Evolutionary conservation across 108 stramenopile species (phyloP).

Genomic region (Nitzschia sp.): DNA sequence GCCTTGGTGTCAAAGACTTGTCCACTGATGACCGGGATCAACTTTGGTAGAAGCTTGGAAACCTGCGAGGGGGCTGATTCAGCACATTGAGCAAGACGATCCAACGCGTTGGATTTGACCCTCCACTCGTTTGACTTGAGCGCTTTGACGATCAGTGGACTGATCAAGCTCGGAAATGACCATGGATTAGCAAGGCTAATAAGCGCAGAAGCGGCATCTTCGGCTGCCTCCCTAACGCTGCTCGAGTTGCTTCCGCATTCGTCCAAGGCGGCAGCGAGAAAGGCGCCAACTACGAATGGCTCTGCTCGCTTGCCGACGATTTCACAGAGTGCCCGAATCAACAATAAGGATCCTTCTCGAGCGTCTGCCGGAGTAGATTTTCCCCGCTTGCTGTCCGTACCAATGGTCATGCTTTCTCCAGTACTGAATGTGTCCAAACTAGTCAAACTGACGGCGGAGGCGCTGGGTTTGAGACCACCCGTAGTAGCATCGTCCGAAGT

Average conservation of each 20-base stretch:
- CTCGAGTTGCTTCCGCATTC: slow-evolving; percentile 72
- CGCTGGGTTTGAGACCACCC: slow-evolving; percentile 75
- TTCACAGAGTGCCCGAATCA: slow-evolving; percentile 83
- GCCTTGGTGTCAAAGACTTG: slow-evolving; percentile 95
- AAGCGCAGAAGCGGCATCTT: slow-evolving; percentile 70
- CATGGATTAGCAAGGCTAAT: slow-evolving; percentile 65
- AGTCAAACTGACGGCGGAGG: slow-evolving; percentile 65
- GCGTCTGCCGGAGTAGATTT: slow-evolving; percentile 80
- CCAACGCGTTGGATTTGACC: slow-evolving; percentile 78
- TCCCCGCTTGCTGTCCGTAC: slow-evolving; percentile 74
- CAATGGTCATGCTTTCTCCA: slow-evolving; percentile 39
- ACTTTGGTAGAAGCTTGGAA: slow-evolving; percentile 70
- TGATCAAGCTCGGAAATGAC: slow-evolving; percentile 61
- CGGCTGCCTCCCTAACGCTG: slow-evolving; percentile 76
- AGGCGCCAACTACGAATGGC: slow-evolving; percentile 77
- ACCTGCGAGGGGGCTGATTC: slow-evolving; percentile 58
- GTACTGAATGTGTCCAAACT: slow-evolving; percentile 51
- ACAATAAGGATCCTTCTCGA: slow-evolving; percentile 72
- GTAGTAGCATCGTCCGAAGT: slow-evolving; percentile 36
- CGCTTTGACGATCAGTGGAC: slow-evolving; percentile 76
- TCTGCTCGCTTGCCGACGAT: slow-evolving; percentile 62
- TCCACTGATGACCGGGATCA: slow-evolving; percentile 82
- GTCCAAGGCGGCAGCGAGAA: slow-evolving; percentile 82
- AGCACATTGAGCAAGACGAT: slow-evolving; percentile 69
- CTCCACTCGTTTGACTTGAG: slow-evolving; percentile 82